Percentiles rank a stretch among this genome's conserved stretches.
phyloP scores from a whole-genome alignment of 2,329 filamentous ascomycete genomes.

The Sarocladium oryzae region DNA sequence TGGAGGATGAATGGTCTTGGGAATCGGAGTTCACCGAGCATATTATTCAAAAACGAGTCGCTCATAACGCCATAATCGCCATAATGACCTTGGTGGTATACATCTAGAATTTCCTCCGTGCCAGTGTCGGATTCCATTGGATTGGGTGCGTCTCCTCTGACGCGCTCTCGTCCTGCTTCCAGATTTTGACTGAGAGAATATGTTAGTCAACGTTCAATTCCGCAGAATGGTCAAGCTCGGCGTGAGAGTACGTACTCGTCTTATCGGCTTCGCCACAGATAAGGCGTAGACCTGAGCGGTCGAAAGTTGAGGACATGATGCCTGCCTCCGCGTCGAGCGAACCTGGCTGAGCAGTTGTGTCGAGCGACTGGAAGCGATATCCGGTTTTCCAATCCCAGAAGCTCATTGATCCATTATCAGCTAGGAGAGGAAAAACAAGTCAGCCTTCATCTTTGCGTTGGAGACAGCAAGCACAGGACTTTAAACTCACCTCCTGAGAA shows the following conservation, averaged over 20 bases:
- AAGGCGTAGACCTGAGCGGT: constrained; percentile 78
- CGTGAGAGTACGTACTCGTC: constrained; percentile 59
- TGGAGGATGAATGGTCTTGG: constrained; percentile 14
- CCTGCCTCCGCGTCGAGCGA: constrained; percentile 91
- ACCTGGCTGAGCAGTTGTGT: constrained; percentile 89
- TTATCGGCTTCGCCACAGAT: constrained; percentile 97
- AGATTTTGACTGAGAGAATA: constrained; percentile 67
- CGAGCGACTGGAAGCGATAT: constrained; percentile 80
- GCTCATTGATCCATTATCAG: constrained; percentile 90
- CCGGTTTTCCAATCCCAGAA: constrained; percentile 99
- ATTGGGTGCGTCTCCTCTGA: constrained; percentile 88
- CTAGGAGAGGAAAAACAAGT: constrained; percentile 16
- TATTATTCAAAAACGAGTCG: neutral
- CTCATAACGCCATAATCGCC: constrained; percentile 7
- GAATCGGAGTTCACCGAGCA: neutral
- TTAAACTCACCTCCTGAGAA: constrained; percentile 66
- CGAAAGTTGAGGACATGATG: constrained; percentile 90
- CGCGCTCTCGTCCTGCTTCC: constrained; percentile 88
- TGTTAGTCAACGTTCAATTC: constrained; percentile 20
- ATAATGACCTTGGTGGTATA: constrained; percentile 1
- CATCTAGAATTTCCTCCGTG: constrained; percentile 64
- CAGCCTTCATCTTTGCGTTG: neutral
- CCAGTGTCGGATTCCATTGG: constrained; percentile 81
- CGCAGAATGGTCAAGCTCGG: too few species aligned
- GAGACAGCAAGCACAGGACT: neutral